Evolutionary conservation across 2,329 filamentous ascomycete species (phyloP).

Genomic region (Acephala macrosclerotiorum): DNA sequence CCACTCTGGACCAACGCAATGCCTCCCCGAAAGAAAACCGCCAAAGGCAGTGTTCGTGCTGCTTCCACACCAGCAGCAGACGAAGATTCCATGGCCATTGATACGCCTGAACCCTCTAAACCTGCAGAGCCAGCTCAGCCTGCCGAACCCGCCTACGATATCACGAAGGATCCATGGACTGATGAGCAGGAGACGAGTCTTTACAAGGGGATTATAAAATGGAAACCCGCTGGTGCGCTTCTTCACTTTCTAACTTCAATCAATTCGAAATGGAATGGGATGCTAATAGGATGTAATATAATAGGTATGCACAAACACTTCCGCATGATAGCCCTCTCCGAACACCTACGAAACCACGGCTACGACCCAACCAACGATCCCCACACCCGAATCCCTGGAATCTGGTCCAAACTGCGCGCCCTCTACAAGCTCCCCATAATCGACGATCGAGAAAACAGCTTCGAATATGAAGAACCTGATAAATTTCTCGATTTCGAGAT

Average conservation of each 20-base stretch:
- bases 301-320: slow-evolving; percentile 93
- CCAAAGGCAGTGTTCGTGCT: slow-evolving; percentile 60
- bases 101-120: slow-evolving; percentile 52
- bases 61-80: slow-evolving; percentile 62
- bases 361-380: slow-evolving; percentile 72
- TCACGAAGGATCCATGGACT: slow-evolving; percentile 81
- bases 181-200: slow-evolving; percentile 94
- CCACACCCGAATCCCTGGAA: slow-evolving; percentile 88
- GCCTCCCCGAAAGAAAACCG: slow-evolving; percentile 77
- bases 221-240: slow-evolving; percentile 89
- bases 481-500: slow-evolving; percentile 73
- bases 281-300: slow-evolving; percentile 10
- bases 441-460: slow-evolving; percentile 78
- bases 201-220: slow-evolving; percentile 90
- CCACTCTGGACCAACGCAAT: slow-evolving; percentile 49
- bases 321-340: slow-evolving; percentile 85
- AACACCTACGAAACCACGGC: slow-evolving; percentile 81
- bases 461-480: slow-evolving; percentile 56
- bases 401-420: slow-evolving; percentile 86
- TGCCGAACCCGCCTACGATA: slow-evolving; percentile 52
- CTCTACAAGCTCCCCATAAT: slow-evolving; percentile 88
- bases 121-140: slow-evolving; percentile 42
- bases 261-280: no score
- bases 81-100: slow-evolving; percentile 68
- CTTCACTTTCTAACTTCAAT: no score